Evolutionary conservation across 2,329 filamentous ascomycete species (phyloP).

Genomic region (Stagonosporopsis vannaccii): DNA sequence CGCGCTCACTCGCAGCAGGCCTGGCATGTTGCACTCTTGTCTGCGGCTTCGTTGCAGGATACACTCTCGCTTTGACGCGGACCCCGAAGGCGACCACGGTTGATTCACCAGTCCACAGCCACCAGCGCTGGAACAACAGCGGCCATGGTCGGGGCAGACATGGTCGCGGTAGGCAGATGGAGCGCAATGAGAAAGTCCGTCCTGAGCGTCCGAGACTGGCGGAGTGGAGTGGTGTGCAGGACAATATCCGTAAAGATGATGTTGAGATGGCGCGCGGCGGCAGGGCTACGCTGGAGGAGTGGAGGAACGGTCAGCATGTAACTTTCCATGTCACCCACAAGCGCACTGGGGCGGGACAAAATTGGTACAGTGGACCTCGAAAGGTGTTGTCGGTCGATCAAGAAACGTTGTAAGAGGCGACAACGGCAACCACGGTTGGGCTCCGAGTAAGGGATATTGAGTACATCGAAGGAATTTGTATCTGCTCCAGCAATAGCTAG

Average conservation of each 20-base stretch:
- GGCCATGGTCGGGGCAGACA: conserved; percentile 1
- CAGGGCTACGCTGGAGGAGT: not conserved
- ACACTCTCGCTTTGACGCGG: not conserved
- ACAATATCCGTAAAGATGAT: conserved; percentile 14
- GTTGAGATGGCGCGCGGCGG: not conserved
- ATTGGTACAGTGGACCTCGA: conserved; percentile 3
- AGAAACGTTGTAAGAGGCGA: conserved; percentile 10
- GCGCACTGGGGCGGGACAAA: not conserved
- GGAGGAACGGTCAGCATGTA: not conserved
- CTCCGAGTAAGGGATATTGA: not conserved
- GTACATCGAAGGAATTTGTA: not conserved
- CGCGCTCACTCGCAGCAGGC: not conserved
- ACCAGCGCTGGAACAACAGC: not conserved
- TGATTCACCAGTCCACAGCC: not conserved
- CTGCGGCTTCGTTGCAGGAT: conserved; percentile 7
- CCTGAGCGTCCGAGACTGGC: conserved; percentile 3
- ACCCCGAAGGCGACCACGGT: not conserved
- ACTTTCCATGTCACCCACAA: conserved; percentile 19
- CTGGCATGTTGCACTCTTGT: not conserved
- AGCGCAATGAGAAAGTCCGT: not conserved
- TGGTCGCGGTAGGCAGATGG: not conserved
- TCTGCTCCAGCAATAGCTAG: not conserved
- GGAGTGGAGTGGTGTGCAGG: conserved; percentile 16
- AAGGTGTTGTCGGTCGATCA: conserved; percentile 7
- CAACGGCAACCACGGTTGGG: not conserved